Evolutionary conservation across 163 green algal species (phyloP), one percentile per base, ranked within the genome.

Genomic region (Volvox carteri): DNA sequence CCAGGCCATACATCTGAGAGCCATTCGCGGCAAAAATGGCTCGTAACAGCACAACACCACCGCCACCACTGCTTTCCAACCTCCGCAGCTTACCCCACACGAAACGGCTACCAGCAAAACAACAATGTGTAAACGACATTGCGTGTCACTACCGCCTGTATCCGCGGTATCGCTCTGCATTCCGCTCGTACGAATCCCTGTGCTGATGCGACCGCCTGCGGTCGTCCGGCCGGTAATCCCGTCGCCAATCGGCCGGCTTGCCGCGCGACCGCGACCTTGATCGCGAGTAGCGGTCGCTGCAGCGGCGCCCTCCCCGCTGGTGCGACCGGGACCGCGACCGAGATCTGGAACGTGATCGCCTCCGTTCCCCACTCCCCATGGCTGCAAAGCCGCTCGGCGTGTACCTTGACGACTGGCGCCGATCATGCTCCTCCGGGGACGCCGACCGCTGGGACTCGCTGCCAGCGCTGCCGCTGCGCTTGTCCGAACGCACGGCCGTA

Each of bases 321-420:
- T 58, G 54, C 39, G 78, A 85, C 25, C 58, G 78, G 6, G 78
- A 86, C 65, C 81, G 48, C 1, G 81, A 87, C 11, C 81, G 65
- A 1, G 78, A 85, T 25, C 78, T 41, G 0, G 77, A 86, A 7
- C 44, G 16, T 1, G 78, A 75, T 21, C 33, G 33, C 4, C 8
- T n/a, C 14, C 78, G 19, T 41, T 28, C 48, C 78, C 78, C 33
- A 35, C 48, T 60, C 4, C 46, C 81, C 50, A 11, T 19, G 12
- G 46, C 81, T 8, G 41, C 81, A 50, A 46, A 33, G 35, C 11
- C 50, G 48, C 67, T 67, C 67, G 46, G 50, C 23, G 52, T 81
- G 83, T 88, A 88, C 83, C 83, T 88, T 68, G 68, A 83, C 4
- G 37, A 44, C 3, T 44, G 50, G 19, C 52, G 83, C 48, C 78